phyloP scores from a whole-genome alignment of 257 asterid genomes.

The Plectranthus barbatus region DNA sequence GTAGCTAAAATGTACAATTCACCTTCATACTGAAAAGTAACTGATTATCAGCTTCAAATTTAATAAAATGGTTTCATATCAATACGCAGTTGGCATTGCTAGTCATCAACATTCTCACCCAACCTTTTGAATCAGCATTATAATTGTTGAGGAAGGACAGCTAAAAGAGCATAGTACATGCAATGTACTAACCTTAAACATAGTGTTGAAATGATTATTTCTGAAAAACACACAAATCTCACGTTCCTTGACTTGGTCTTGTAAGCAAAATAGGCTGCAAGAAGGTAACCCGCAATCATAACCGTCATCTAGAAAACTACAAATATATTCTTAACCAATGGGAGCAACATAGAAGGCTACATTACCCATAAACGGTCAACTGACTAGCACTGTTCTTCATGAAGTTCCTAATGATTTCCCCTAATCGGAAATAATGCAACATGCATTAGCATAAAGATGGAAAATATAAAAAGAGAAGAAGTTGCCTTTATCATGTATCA shows the following conservation, averaged over 20 bases:
- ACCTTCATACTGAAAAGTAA: slow-evolving; percentile 76
- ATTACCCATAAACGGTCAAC: slow-evolving; percentile 81
- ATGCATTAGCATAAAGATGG: slow-evolving; percentile 7
- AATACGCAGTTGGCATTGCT: slow-evolving; percentile 5
- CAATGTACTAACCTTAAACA: slow-evolving; percentile 80
- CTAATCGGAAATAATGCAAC: slow-evolving; percentile 34
- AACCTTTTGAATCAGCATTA: background rate
- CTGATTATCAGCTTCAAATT: slow-evolving; percentile 18
- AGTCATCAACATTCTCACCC: background rate
- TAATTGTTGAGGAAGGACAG: background rate
- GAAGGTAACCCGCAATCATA: slow-evolving; percentile 15
- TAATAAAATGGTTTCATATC: slow-evolving; percentile 9
- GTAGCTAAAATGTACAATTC: slow-evolving; percentile 85
- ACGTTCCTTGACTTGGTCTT: slow-evolving; percentile 79
- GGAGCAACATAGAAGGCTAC: slow-evolving; percentile 17
- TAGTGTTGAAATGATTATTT: slow-evolving; percentile 95
- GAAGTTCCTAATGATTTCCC: slow-evolving; percentile 62
- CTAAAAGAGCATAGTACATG: background rate
- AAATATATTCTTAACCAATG: slow-evolving; percentile 9
- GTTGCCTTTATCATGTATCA: background rate
- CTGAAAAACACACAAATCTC: slow-evolving; percentile 94
- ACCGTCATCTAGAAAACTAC: slow-evolving; percentile 15
- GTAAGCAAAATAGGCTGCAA: slow-evolving; percentile 80
- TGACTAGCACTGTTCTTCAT: slow-evolving; percentile 93
- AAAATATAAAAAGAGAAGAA: background rate